These are phyloP conservation scores for Astraeus odoratus DNA, from an alignment of 768 basidiomycete species.

Conservation along the genomic window DNA sequence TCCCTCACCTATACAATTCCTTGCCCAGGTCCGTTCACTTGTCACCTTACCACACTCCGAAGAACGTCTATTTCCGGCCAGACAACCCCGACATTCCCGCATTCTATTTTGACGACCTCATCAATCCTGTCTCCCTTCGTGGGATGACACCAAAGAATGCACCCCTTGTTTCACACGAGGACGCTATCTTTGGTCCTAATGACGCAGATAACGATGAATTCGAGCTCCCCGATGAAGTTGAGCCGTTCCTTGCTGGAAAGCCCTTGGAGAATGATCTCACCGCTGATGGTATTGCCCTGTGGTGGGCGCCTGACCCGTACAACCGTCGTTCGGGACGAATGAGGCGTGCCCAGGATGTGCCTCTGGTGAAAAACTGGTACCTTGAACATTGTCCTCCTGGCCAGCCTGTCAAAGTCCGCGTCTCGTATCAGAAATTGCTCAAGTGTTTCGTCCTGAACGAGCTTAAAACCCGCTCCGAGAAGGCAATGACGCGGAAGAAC, in stretches of 20 bases:
- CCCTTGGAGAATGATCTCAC: conserved; percentile 85
- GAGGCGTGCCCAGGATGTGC: conserved; percentile 91
- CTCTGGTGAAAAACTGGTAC: conserved; percentile 97
- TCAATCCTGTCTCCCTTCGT: conserved; percentile 94
- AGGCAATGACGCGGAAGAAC: conserved; percentile 98
- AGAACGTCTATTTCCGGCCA: conserved; percentile 98
- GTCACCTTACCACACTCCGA: conserved; percentile 86
- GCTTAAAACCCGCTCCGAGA: conserved; percentile 80
- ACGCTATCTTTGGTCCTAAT: conserved; percentile 85
- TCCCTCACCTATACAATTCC: conserved; percentile 98
- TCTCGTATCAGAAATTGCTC: conserved; percentile 96
- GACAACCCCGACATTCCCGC: conserved; percentile 99
- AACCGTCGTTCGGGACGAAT: conserved; percentile 86
- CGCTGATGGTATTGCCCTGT: conserved; percentile 93
- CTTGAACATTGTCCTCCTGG: conserved; percentile 96
- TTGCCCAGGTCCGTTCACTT: conserved; percentile 91
- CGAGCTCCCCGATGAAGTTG: conserved; percentile 67
- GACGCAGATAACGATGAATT: conserved; percentile 84
- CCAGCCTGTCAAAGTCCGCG: conserved; percentile 95
- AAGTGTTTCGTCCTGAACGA: conserved; percentile 97
- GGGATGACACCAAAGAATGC: conserved; percentile 79
- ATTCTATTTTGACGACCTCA: conserved; percentile 98
- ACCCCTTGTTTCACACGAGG: conserved; percentile 83
- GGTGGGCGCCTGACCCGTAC: conserved; percentile 99
- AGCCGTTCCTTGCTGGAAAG: conserved; percentile 76